Evolutionary conservation across 305 asterid genomes (phyloP).

Genomic region (Plantago coronopus): DNA sequence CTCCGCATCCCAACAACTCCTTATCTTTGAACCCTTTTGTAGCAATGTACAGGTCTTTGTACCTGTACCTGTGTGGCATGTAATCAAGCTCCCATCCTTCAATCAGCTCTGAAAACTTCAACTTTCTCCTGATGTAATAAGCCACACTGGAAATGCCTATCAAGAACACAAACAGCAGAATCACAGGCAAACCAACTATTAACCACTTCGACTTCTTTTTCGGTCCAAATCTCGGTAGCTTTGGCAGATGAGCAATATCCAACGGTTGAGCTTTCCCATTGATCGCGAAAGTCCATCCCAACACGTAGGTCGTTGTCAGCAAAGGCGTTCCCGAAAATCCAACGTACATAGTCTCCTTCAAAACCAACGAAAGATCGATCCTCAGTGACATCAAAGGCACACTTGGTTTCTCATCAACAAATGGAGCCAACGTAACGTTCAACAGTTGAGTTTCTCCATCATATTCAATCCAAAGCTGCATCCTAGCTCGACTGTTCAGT

Average conservation of each 20-base stretch:
- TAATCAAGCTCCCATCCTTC: slow-evolving; percentile 58
- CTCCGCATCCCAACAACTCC: slow-evolving; percentile 53
- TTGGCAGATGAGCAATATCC: slow-evolving; percentile 42
- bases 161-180: not conserved
- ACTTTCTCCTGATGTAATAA: slow-evolving; percentile 31
- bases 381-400: slow-evolving; percentile 32
- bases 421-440: slow-evolving; percentile 47
- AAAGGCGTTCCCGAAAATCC: slow-evolving; percentile 45
- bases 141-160: slow-evolving; percentile 6
- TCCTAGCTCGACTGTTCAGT: slow-evolving; percentile 26
- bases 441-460: slow-evolving; percentile 18
- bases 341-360: slow-evolving; percentile 36
- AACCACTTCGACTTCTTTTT: slow-evolving; percentile 24
- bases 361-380: slow-evolving; percentile 33
- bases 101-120: slow-evolving; percentile 39
- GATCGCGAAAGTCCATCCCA: slow-evolving; percentile 48
- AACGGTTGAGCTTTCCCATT: slow-evolving; percentile 30
- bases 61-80: slow-evolving; percentile 46
- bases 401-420: slow-evolving; percentile 28
- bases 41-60: slow-evolving; percentile 53
- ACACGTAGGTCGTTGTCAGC: slow-evolving; percentile 34
- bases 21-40: slow-evolving; percentile 57
- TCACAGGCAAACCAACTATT: slow-evolving; percentile 32
- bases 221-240: slow-evolving; percentile 41
- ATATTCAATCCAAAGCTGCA: slow-evolving; percentile 48